These are phyloP conservation scores for Trifolium subterraneum DNA, from an alignment of 306 rosid genomes.

Conservation along the genomic window DNA sequence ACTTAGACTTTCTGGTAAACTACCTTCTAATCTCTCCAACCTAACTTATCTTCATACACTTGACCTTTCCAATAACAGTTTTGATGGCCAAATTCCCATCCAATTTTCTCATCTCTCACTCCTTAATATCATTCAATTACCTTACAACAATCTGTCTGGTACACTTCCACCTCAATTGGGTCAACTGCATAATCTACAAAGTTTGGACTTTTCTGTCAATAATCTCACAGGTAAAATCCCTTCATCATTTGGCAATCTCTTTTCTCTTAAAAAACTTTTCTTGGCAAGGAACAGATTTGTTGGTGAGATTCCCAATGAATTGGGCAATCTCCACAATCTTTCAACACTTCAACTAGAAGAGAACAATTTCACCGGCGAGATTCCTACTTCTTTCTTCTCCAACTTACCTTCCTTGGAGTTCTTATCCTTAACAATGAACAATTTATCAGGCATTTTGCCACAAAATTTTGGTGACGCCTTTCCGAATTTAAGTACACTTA, in stretches of 20 bases:
- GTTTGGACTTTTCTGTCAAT: conserved; percentile 44
- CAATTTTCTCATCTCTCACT: conserved; percentile 28
- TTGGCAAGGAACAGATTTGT: conserved; percentile 40
- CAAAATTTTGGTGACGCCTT: conserved; percentile 26
- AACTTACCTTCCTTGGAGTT: conserved; percentile 42
- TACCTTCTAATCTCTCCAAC: conserved; percentile 39
- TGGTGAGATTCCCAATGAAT: conserved; percentile 48
- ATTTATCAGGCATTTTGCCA: conserved; percentile 42
- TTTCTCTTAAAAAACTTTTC: conserved; percentile 34
- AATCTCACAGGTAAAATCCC: conserved; percentile 53
- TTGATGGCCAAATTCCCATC: conserved; percentile 43
- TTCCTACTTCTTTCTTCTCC: conserved; percentile 47
- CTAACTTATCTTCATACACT: conserved; percentile 42
- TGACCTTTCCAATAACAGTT: conserved; percentile 42
- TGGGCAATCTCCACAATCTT: conserved; percentile 45
- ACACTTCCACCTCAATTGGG: conserved; percentile 42
- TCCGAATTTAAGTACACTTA: conserved; percentile 36
- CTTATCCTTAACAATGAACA: conserved; percentile 42
- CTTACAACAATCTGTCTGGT: conserved; percentile 43
- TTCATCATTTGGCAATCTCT: conserved; percentile 40
- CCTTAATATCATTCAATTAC: conserved; percentile 29
- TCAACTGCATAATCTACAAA: conserved; percentile 25
- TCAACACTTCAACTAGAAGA: conserved; percentile 34
- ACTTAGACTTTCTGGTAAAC: conserved; percentile 41
- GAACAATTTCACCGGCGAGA: conserved; percentile 43